Evolutionary conservation across 345 rosid species (phyloP), one percentile per base, ranked within the genome.

Genomic region (Salix purpurea): DNA sequence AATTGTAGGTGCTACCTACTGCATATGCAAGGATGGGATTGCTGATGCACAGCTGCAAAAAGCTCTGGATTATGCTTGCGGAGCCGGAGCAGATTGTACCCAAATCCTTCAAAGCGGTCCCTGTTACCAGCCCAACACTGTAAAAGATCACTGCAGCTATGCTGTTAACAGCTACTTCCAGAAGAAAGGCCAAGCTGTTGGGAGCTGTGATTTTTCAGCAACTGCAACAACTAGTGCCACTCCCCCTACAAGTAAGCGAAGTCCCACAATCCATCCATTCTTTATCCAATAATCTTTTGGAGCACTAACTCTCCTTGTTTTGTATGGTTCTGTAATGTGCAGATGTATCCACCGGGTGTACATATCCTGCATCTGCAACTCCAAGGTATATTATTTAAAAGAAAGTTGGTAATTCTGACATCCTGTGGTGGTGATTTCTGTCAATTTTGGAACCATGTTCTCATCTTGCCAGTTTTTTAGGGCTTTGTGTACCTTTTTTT

Each of bases 81-180:
- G 97, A 80, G 88, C 93, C 46, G 82, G 82, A 62, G 85, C 82
- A 15, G 85, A 78, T 64, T 82, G 82, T 58, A 23, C 77, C 23
- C 67, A 70, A 16, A 79, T 79, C 71, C 74, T 84, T 37, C 90
- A 87, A 77, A 93, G 65, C 75, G 99, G 97, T 42, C 85, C 78
- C 36, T 96, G 99, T 83, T 96, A 65, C 80, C 86, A 86, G 42
- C 99, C 98, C 34, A 91, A 96, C 88, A 91, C 94, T 21, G 73
- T 93, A 54, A 94, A 91, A 76, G 88, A 83, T 71, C 99, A 96
- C 90, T 96, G 99, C 83, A 87, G 80, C 74, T 96, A 89, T 78
- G 98, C 98, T 9, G 99, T 87, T 13, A 96, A 96, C 83, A 93
- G 90, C 77, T 93, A 90, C 78, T 96, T 83, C 84, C 98, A 96